Conservation (phyloP, 805 yeast genomes). For the Candida chilensis region DNA sequence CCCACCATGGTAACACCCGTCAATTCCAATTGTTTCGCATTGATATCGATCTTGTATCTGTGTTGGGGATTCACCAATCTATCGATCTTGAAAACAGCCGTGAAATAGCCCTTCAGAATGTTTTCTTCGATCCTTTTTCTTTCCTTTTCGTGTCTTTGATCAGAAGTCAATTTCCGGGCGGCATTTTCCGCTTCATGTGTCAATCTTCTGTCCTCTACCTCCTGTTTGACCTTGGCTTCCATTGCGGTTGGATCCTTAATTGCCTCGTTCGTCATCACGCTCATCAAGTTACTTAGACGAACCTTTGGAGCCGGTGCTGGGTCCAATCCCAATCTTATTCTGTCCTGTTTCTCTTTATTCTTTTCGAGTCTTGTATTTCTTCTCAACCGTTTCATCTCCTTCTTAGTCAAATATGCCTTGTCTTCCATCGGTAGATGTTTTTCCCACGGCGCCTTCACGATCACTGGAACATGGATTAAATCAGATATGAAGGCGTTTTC, state of each 20-base stretch:
- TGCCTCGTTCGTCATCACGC: conserved; percentile 76
- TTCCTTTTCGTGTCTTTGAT: conserved; percentile 43
- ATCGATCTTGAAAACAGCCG: conserved; percentile 52
- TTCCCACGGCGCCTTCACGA: conserved; percentile 53
- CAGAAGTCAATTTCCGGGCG: conserved; percentile 51
- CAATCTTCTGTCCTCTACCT: conserved; percentile 52
- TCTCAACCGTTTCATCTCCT: conserved; percentile 67
- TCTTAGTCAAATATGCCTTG: conserved; percentile 60
- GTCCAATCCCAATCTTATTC: conserved; percentile 70
- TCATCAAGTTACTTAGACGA: conserved; percentile 76
- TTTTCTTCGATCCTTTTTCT: no score
- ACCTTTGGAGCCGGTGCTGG: conserved; percentile 90
- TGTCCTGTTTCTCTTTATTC: conserved; percentile 66
- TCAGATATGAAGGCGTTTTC: conserved; percentile 15
- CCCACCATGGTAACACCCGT: conserved; percentile 52
- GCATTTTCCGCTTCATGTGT: conserved; percentile 56
- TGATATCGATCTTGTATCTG: conserved; percentile 64
- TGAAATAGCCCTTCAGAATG: conserved; percentile 45
- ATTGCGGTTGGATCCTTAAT: conserved; percentile 84
- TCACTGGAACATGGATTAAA: conserved; percentile 78
- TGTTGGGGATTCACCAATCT: conserved; percentile 56
- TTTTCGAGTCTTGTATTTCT: conserved; percentile 55
- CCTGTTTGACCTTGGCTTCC: conserved; percentile 61
- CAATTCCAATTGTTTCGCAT: conserved; percentile 65
- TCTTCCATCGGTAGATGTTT: conserved; percentile 25